phyloP scores from a whole-genome alignment of 2,329 filamentous ascomycete genomes.

The Epichloe scottii region DNA sequence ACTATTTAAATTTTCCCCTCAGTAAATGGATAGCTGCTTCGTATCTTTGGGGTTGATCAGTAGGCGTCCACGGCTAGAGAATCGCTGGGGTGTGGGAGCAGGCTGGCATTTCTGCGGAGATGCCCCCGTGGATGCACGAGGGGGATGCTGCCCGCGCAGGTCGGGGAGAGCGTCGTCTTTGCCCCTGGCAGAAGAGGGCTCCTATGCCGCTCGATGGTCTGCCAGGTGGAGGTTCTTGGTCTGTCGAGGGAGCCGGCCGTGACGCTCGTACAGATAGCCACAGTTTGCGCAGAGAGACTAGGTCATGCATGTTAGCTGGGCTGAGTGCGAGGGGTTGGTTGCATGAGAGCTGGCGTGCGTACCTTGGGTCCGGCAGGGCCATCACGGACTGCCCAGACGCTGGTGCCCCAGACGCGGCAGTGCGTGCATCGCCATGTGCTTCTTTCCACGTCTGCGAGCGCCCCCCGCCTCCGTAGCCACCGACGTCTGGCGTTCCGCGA shows the following conservation, averaged over 20 bases:
- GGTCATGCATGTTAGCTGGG: not conserved
- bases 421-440: constrained; percentile 78
- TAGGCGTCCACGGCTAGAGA: not conserved
- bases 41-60: not conserved
- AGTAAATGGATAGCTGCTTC: not conserved
- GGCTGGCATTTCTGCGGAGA: constrained; percentile 2
- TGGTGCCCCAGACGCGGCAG: constrained; percentile 76
- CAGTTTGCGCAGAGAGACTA: constrained; percentile 89
- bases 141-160: constrained; percentile 1
- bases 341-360: constrained; percentile 7
- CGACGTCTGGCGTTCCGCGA: constrained; percentile 70
- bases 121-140: not conserved
- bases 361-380: constrained; percentile 76
- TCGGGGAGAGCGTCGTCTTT: constrained; percentile 9
- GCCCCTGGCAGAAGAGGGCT: constrained; percentile 10
- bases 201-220: constrained; percentile 14
- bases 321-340: no score
- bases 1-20: not conserved
- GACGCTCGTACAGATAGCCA: constrained; percentile 76
- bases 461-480: constrained; percentile 59
- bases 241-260: constrained; percentile 59
- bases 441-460: constrained; percentile 66
- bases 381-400: constrained; percentile 90
- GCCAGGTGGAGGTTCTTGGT: constrained; percentile 27
- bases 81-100: not conserved